These are phyloP conservation scores for Cytospora paraplurivora DNA, from an alignment of 2,329 filamentous ascomycete species.

Conservation along the genomic window DNA sequence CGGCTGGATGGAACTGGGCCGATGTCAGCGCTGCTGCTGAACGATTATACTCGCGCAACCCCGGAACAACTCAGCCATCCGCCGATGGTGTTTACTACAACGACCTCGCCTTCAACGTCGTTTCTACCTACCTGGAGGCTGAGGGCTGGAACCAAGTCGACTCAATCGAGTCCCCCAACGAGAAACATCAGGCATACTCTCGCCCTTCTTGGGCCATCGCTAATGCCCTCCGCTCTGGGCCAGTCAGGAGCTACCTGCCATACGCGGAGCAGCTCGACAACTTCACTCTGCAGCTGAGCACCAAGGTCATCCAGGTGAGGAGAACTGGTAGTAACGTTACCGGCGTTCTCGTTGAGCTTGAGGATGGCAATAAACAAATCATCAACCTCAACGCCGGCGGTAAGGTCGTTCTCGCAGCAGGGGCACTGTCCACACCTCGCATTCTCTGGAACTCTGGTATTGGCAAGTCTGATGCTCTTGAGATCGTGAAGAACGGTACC, in stretches of 20 bases:
- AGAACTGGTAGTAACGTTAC: constrained; percentile 31
- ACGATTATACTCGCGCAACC: constrained; percentile 35
- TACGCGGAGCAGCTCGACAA: constrained; percentile 31
- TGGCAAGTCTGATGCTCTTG: constrained; percentile 30
- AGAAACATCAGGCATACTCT: constrained; percentile 29
- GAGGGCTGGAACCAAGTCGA: constrained; percentile 30
- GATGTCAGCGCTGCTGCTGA: constrained; percentile 35
- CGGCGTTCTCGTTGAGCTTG: constrained; percentile 31
- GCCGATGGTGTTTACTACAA: constrained; percentile 33
- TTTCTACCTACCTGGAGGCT: constrained; percentile 25
- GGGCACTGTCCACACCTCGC: constrained; percentile 31
- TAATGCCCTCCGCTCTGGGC: constrained; percentile 30
- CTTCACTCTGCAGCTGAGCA: constrained; percentile 33
- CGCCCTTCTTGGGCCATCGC: constrained; percentile 29
- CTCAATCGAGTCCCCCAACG: constrained; percentile 28
- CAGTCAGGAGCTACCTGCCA: constrained; percentile 32
- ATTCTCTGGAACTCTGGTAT: constrained; percentile 31
- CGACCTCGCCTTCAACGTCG: constrained; percentile 23
- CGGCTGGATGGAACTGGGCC: constrained; percentile 36
- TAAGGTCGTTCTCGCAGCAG: constrained; percentile 33
- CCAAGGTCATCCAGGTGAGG: constrained; percentile 32
- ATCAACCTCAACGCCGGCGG: constrained; percentile 31
- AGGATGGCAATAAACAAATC: constrained; percentile 29
- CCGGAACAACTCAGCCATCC: constrained; percentile 34
- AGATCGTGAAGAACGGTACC: constrained; percentile 30